phyloP scores from a whole-genome alignment of 2,329 filamentous ascomycete species.

The Saccharata proteae region DNA sequence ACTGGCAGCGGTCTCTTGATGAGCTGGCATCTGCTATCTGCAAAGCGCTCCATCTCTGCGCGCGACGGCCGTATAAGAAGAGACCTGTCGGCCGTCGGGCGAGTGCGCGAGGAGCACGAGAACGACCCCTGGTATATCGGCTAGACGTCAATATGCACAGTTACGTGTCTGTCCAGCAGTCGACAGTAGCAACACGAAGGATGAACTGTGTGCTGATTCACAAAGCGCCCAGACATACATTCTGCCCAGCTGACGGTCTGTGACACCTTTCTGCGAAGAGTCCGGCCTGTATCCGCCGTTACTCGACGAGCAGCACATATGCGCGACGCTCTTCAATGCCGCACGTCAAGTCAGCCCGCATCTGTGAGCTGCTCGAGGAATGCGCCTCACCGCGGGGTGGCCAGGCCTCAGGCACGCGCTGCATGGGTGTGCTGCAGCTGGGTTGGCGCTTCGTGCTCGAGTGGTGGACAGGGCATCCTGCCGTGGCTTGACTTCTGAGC shows the following conservation, averaged over 20 bases:
- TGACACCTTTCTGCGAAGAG: neutral
- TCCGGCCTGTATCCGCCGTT: neutral
- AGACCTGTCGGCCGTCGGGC: conserved; percentile 24
- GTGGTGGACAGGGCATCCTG: too few relatives aligned
- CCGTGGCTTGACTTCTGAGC: too few relatives aligned
- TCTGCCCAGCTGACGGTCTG: conserved; percentile 3
- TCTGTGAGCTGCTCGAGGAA: too few relatives aligned
- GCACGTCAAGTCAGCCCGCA: neutral
- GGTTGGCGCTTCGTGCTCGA: too few relatives aligned
- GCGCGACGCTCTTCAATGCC: neutral
- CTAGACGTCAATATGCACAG: conserved; percentile 4
- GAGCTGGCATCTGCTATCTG: conserved; percentile 27
- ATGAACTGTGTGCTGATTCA: too few relatives aligned
- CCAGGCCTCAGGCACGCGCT: too few relatives aligned
- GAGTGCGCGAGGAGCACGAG: conserved; percentile 26
- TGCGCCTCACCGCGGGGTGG: too few relatives aligned
- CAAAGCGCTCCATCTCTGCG: conserved; percentile 25
- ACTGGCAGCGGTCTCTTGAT: conserved; percentile 20
- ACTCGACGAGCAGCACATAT: neutral
- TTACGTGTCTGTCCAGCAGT: conserved; percentile 8
- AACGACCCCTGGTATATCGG: conserved; percentile 23
- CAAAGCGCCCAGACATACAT: too few relatives aligned
- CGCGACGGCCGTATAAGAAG: conserved; percentile 23
- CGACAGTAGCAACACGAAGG: too few relatives aligned
- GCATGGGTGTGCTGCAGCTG: too few relatives aligned